Evolutionary conservation across 2,329 filamentous ascomycete genomes (phyloP).

Genomic region (Coniochaeta sp.): DNA sequence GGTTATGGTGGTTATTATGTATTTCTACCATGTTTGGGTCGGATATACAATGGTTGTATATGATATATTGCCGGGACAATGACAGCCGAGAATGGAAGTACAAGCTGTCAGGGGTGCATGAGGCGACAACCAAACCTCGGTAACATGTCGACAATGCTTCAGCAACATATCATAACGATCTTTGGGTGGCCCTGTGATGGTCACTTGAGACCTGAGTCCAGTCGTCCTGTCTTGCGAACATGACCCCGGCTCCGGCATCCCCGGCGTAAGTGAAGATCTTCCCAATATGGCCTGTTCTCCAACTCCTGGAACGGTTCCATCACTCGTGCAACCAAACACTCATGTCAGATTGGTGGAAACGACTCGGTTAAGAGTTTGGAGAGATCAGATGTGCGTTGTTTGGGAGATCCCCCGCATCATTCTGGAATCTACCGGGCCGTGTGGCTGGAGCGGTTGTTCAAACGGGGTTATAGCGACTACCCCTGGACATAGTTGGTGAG

Average conservation of each 20-base stretch:
- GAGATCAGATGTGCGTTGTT: no score
- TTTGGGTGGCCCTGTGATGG: no score
- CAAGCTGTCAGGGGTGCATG: no score
- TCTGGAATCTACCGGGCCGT: background rate
- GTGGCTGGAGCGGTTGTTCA: no score
- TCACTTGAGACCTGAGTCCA: no score
- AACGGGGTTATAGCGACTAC: background rate
- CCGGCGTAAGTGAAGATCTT: background rate
- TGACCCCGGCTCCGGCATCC: background rate
- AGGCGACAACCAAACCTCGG: no score
- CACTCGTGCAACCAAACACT: background rate
- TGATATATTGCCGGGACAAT: conserved; percentile 1
- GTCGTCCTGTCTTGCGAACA: background rate
- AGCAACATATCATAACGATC: no score
- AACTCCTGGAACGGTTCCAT: background rate
- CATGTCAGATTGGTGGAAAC: background rate
- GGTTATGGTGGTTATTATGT: no score
- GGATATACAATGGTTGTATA: background rate
- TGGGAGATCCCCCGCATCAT: background rate
- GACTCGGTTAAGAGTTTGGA: background rate
- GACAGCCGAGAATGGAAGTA: background rate
- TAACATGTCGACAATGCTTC: no score
- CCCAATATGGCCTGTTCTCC: background rate
- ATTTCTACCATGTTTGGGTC: background rate
- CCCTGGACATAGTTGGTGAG: background rate